Conservation (phyloP, 2,329 filamentous ascomycete genomes). For the Sarocladium strictum region DNA sequence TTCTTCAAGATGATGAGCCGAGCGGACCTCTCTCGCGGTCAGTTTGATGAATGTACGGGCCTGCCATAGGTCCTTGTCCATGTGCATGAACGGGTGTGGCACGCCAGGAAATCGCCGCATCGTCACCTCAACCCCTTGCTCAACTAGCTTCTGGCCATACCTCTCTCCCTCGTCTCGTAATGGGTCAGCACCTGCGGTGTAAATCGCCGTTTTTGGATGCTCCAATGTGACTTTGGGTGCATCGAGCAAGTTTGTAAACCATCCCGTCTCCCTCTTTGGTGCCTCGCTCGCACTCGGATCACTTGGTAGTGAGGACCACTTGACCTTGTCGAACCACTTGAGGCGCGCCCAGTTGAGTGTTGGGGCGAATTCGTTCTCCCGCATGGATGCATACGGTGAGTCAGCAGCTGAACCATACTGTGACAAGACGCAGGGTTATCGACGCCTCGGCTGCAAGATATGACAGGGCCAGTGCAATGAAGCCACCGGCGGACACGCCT, state of each 20-base stretch:
- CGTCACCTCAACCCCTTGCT: slow-evolving; percentile 38
- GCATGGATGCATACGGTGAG: slow-evolving; percentile 34
- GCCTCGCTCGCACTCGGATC: slow-evolving; percentile 16
- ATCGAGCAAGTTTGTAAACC: slow-evolving; percentile 26
- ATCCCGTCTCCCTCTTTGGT: slow-evolving; percentile 14
- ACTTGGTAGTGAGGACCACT: slow-evolving; percentile 12
- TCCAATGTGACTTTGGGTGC: slow-evolving; percentile 28
- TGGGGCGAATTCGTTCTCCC: slow-evolving; percentile 34
- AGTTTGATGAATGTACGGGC: slow-evolving; percentile 26
- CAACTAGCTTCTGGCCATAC: slow-evolving; percentile 35
- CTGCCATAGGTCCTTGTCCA: slow-evolving; percentile 33
- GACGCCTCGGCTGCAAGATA: slow-evolving; percentile 34
- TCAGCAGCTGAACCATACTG: slow-evolving; percentile 27
- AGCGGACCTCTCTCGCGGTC: slow-evolving; percentile 25
- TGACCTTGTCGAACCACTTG: slow-evolving; percentile 32
- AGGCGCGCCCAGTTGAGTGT: slow-evolving; percentile 38
- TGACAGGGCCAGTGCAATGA: slow-evolving; percentile 29
- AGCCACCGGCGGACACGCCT: slow-evolving; percentile 39
- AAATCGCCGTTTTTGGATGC: slow-evolving; percentile 30
- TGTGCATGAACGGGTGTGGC: slow-evolving; percentile 45
- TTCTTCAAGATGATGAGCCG: slow-evolving; percentile 16
- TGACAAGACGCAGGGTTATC: slow-evolving; percentile 32
- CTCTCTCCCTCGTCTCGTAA: slow-evolving; percentile 43
- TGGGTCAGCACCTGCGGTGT: slow-evolving; percentile 37
- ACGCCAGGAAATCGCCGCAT: slow-evolving; percentile 39